phyloP scores from a whole-genome alignment of 169 alveolate genomes.

The Perkinsus olseni region DNA sequence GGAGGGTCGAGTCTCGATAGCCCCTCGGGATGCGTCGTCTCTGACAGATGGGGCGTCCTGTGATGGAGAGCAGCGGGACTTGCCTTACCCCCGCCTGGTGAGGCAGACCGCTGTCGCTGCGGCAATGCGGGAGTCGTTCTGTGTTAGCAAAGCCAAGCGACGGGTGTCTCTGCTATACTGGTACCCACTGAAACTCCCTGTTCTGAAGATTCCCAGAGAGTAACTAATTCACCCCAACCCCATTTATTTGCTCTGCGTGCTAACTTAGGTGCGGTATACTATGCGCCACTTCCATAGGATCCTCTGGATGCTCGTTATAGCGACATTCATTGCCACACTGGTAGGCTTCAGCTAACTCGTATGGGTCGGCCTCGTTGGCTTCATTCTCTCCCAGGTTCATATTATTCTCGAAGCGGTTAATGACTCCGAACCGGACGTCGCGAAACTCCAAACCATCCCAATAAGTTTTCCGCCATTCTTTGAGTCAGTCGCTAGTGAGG shows the following conservation, averaged over 20 bases:
- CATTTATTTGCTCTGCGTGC: not conserved
- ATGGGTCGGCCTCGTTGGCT: too few relatives aligned
- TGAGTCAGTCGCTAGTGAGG: not conserved
- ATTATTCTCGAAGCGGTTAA: not conserved
- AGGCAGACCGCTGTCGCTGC: not conserved
- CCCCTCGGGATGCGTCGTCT: not conserved
- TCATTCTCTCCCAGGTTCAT: not conserved
- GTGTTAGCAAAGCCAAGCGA: not conserved
- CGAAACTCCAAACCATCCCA: not conserved
- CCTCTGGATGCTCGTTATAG: not conserved
- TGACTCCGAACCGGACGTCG: not conserved
- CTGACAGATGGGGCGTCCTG: not conserved
- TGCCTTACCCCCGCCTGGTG: not conserved
- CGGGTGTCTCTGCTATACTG: not conserved
- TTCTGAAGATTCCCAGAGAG: not conserved
- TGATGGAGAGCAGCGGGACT: not conserved
- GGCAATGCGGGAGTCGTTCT: not conserved
- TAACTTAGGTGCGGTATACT: not conserved
- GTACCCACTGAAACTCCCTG: not conserved
- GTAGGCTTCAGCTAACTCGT: not conserved
- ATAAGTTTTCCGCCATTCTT: not conserved
- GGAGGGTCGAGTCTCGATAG: not conserved
- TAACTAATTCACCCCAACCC: not conserved
- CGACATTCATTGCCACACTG: not conserved
- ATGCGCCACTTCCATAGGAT: not conserved